phyloP scores from a whole-genome alignment of 352 stramenopile genomes.

The Phytophthora multivora region DNA sequence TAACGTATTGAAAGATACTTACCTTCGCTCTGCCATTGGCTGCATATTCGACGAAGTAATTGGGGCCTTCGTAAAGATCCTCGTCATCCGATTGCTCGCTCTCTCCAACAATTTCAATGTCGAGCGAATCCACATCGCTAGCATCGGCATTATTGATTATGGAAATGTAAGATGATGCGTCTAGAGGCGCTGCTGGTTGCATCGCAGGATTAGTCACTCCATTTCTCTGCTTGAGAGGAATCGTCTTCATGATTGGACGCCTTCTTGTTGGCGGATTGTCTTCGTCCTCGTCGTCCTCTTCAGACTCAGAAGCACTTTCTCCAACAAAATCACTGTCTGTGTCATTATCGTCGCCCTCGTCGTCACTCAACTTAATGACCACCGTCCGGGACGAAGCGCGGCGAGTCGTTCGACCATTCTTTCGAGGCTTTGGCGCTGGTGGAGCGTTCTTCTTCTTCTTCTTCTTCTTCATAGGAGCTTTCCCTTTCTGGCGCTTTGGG shows the following conservation, averaged over 20 bases:
- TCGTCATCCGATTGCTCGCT: constrained; percentile 35
- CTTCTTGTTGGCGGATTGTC: neutral
- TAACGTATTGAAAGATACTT: neutral
- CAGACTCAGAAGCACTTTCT: constrained; percentile 34
- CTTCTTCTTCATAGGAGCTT: constrained; percentile 39
- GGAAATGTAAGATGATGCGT: neutral
- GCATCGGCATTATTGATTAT: constrained; percentile 3
- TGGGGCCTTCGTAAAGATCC: constrained; percentile 50
- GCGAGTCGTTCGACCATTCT: constrained; percentile 10
- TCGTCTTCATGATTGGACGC: constrained; percentile 16
- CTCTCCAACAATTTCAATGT: constrained; percentile 40
- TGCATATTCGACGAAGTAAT: constrained; percentile 77
- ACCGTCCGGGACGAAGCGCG: constrained; percentile 2
- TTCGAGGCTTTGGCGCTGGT: constrained; percentile 1
- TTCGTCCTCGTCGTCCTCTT: constrained; percentile 35
- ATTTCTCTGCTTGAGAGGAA: constrained; percentile 14
- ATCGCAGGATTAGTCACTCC: constrained; percentile 5
- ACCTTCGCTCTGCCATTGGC: constrained; percentile 64
- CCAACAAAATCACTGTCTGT: constrained; percentile 58
- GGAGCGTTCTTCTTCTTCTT: constrained; percentile 13
- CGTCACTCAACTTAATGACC: constrained; percentile 9
- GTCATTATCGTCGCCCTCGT: constrained; percentile 43
- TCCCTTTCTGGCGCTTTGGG: constrained; percentile 25
- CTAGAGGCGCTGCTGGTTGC: neutral
- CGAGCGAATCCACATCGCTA: constrained; percentile 42